Base-by-base conservation (phyloP, 1,139 yeast genomes). In the Yamadazyma diddensiae region DNA sequence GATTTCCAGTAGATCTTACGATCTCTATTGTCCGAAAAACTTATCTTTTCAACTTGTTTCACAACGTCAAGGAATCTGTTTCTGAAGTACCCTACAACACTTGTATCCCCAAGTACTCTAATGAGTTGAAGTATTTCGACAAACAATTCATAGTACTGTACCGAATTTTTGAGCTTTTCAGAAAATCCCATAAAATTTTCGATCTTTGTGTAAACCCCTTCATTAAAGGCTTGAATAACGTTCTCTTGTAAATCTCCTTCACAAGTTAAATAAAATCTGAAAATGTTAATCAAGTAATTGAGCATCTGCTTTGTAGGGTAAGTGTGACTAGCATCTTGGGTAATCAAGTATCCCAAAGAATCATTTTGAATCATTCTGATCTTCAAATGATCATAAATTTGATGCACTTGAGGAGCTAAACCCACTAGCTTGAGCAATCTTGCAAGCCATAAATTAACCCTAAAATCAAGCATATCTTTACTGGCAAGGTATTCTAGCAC, bases 301-400 rank as follows among this genome's bases (percentile, higher is more conserved):
- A 65, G 45, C 26, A 50, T 55, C 9, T 42, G 41, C 30, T 50
- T 52, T 1, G 59, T 46, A 1, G 71, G 69, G 13, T 39, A 43
- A 11, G 50, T 45, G 7, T 26, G 21, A 4, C 42, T 34, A 6
- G 38, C 28, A 0, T 77, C 50, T 30, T 86, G 64, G 1, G 78
- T 66, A 6, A 67, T 52, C 10, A 84, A 51, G 38, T 70, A 65
- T 42, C 82, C 80, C 34, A 88, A 57, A 0, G 92, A 77, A 50
- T 92, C 97, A 41, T 74, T 68, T 55, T 92, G 98, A 9, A 88
- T 59, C 63, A 82, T 82, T 49, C 83, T 85, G 41, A 88, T 74
- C 28, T 78, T 75, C 33, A 92, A 59, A 0, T 64, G 48, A 6
- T 73, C 62, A 50, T 70, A 80, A 34, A 79, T 75, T 8, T 59